Base-by-base conservation (phyloP, 208 protist species). In the Wallacemonas sp. region DNA sequence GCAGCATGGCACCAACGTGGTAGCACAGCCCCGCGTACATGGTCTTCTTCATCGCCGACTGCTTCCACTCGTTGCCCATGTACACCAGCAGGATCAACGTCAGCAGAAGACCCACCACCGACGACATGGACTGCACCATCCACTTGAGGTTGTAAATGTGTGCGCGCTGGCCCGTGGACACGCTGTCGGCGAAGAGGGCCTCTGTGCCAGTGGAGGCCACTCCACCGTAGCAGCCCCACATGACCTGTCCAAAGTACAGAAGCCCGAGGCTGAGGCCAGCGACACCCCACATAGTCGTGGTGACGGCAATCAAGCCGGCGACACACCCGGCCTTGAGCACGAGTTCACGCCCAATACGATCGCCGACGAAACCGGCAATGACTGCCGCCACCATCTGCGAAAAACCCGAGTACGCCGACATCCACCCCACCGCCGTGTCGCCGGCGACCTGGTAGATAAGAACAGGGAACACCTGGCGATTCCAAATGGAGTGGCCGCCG, bases 81-180 rank as follows among this genome's bases (percentile, higher is more conserved):
- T 36, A 2, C 3, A 62, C 3, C 21, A 87, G 68, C 64, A 88
- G 54, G 9, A 79, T 26, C 48, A 86, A 60, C 10, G 73, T 71
- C 1, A 42, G 19, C 4, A 66, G 24, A 46, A 76, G 86, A 21
- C 85, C 85, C 3, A 88, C 71, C n/a, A 75, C 66, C 41, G 74
- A 78, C 58, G 73, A 85, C 10, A 84, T 12, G 4, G 79, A 82
- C 66, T 88, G 78, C 48, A 82, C 67, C 2, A 88, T 79, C 81
- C 85, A 91, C 73, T 91, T 91, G 26, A 75, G 29, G 53, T 83
- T 91, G 66, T 91, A 91, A 27, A 82, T 69, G 41, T 34, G 32
- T 24, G 71, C 73, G 1, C 85, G 74, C 41, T 66, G 52, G 2
- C 78, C 75, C 12, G 52, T 58, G 22, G 64, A 61, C 5, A 88